Evolutionary conservation across 768 basidiomycete species (phyloP).

Genomic region (Calocybe indica): DNA sequence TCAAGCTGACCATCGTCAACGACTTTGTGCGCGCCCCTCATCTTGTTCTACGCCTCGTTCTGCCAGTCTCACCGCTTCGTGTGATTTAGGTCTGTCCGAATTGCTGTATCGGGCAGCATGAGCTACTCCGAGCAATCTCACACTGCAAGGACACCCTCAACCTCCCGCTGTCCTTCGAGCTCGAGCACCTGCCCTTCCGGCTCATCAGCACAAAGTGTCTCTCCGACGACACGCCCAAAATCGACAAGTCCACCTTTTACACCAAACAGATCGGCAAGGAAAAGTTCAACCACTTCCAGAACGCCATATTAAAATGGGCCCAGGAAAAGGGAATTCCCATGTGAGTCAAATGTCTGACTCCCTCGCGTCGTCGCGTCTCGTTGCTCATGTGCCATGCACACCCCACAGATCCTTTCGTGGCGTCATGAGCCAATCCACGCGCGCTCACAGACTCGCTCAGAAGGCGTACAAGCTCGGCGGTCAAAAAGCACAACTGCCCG

Average conservation of each 20-base stretch:
- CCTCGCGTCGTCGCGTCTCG: neutral
- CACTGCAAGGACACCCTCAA: slow-evolving; percentile 41
- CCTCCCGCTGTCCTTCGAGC: slow-evolving; percentile 42
- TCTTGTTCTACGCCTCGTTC: slow-evolving; percentile 2
- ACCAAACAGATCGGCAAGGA: slow-evolving; percentile 48
- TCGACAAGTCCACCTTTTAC: slow-evolving; percentile 37
- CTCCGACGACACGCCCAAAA: slow-evolving; percentile 28
- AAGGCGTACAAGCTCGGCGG: slow-evolving; percentile 65
- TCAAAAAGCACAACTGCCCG: slow-evolving; percentile 48
- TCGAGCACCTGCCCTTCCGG: slow-evolving; percentile 48
- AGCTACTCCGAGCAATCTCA: slow-evolving; percentile 42
- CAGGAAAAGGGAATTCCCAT: slow-evolving; percentile 52
- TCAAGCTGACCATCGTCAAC: slow-evolving; percentile 42
- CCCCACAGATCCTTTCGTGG: slow-evolving; percentile 49
- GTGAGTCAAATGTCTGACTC: slow-evolving; percentile 28
- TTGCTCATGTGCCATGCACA: slow-evolving; percentile 2
- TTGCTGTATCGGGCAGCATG: slow-evolving; percentile 48
- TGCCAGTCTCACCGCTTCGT: slow-evolving; percentile 2
- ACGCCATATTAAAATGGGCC: slow-evolving; percentile 43
- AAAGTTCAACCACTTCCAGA: slow-evolving; percentile 32
- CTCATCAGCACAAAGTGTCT: slow-evolving; percentile 35
- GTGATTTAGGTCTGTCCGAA: slow-evolving; percentile 39
- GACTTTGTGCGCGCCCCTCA: slow-evolving; percentile 32
- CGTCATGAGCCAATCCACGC: slow-evolving; percentile 56
- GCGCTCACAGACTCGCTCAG: slow-evolving; percentile 65